Base-by-base conservation (phyloP, 2,329 filamentous ascomycete species). In the Aspergillus fijiensis region DNA sequence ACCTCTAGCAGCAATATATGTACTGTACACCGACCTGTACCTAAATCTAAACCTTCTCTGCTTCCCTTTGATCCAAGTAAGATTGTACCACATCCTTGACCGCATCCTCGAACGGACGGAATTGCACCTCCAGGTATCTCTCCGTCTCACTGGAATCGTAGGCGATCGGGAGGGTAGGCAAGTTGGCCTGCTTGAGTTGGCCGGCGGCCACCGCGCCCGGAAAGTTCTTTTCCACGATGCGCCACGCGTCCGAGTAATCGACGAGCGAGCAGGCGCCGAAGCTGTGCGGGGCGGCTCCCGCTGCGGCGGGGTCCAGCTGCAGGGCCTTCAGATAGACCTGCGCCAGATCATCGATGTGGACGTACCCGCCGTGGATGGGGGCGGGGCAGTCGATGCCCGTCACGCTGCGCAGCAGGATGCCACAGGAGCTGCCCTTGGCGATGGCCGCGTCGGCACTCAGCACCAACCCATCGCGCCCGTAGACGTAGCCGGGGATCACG, bases 271-370 rank as follows among this genome's bases (percentile, higher is more conserved):
- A 45, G 2, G 39, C 39, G 1, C 39, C 39, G 14, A 23, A 23
- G 23, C 35, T 42, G 11, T 42, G 2, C 35, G 2, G 35, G 11
- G 14, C 35, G 11, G 11, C 35, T 12, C 3, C 35, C 4, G 14
- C 35, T 2, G 11, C 35, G 23, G 23, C 4, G 23, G 23, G 4
- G 23, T 45, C n/a, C n/a, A 5, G 14, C 39, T 45, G 14, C 39
- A 45, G 16, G 10, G 52, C 55, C 39, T 50, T 55, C 33, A 61
- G 2, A 45, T 58, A 54, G 12, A 61, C 45, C 45, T 52, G 7
- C 9, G 59, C 55, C 19, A 61, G 49, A n/a, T 61, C 59, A 49
- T 61, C 59, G 21, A 61, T 55, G 33, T 61, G 55, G 23, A 61
- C 35, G 33, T 58, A 61, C 9, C 55, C 59, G 5, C 59, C 55